Conservation (phyloP, 1,284 basidiomycete species). For the Malassezia nana region DNA sequence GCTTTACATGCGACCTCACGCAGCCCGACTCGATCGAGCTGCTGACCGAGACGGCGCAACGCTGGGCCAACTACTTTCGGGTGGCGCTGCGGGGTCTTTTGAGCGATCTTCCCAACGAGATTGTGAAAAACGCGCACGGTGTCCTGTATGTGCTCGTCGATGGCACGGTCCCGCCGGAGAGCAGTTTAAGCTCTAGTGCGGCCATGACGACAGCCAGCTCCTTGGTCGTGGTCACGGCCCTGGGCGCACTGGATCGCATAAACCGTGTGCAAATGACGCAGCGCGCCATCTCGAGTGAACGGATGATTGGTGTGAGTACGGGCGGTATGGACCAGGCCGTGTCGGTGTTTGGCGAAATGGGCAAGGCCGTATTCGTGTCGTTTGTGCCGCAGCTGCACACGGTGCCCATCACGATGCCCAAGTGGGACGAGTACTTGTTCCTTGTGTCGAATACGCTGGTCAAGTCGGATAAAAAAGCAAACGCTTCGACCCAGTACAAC, state of each 20-base stretch:
- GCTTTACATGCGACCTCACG: constrained; percentile 24
- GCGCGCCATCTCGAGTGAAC: constrained; percentile 39
- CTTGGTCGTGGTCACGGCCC: constrained; percentile 41
- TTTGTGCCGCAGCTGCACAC: constrained; percentile 33
- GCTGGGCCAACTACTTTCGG: constrained; percentile 48
- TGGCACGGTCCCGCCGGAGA: constrained; percentile 43
- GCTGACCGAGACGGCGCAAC: constrained; percentile 27
- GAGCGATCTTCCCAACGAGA: constrained; percentile 27
- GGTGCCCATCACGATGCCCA: constrained; percentile 24
- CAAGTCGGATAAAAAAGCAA: constrained; percentile 44
- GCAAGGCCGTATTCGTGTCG: constrained; percentile 38
- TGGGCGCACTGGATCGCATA: constrained; percentile 29
- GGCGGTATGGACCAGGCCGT: constrained; percentile 47
- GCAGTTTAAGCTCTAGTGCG: constrained; percentile 33
- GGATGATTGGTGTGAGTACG: constrained; percentile 43
- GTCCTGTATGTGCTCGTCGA: constrained; percentile 37
- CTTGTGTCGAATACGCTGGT: constrained; percentile 45
- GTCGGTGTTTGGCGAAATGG: constrained; percentile 37
- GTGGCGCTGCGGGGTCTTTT: constrained; percentile 42
- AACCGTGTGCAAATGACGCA: constrained; percentile 38
- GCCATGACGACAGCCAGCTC: constrained; percentile 43
- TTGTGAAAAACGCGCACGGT: neutral
- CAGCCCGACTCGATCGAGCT: constrained; percentile 23
- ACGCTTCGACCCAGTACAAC: constrained; percentile 44
- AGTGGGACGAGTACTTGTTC: constrained; percentile 24